Base-by-base conservation (phyloP, 768 basidiomycete genomes). In the Auricularia sp. region DNA sequence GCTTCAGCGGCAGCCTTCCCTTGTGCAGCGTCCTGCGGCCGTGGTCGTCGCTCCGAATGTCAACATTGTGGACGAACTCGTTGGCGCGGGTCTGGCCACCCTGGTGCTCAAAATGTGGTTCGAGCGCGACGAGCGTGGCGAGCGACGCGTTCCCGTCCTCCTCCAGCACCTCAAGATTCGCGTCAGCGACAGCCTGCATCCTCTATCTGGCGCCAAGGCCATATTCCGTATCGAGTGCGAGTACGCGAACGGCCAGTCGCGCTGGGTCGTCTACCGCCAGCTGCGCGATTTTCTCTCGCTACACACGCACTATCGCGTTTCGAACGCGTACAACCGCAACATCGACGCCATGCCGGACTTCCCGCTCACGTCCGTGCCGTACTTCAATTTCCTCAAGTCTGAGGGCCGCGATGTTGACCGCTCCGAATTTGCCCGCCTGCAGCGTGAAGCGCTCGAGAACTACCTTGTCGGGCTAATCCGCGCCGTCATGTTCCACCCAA, bases 401-500 rank as follows among this genome's bases (percentile, higher is more conserved):
- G 69, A 78, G 80, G 80, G 80, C 1, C 72, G 75, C 58, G 81
- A 65, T 8, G 70, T 85, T 21, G 82, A 83, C 4, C 83, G 84
- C 61, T 80, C 85, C 1, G 89, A 93, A 56, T 94, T 94, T 70
- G 90, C 94, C 11, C 82, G 87, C 62, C 75, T 87, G 54, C 92
- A 96, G 73, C 82, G 96, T 54, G 85, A 90, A 71, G 83, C 83
- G 1, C 73, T 99, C 29, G 94, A 98, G 77, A 86, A 83, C 61
- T 99, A 99, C 73, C 81, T 98, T 2, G 82, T 98, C 36, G 83
- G 83, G 47, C 81, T 99, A 14, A 94, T 97, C 66, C 86, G 90
- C 34, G 89, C 92, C 2, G 94, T 97, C 94, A 97, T 98, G 91
- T 97, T 96, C 75, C 92, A 94, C 70, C 92, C 95, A 1, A 86